A percentile compares a stretch with the other conserved stretches of the same genome.
These are phyloP conservation scores for Phytophthora syringae DNA, from an alignment of 352 stramenopile genomes.

Conservation along the genomic window DNA sequence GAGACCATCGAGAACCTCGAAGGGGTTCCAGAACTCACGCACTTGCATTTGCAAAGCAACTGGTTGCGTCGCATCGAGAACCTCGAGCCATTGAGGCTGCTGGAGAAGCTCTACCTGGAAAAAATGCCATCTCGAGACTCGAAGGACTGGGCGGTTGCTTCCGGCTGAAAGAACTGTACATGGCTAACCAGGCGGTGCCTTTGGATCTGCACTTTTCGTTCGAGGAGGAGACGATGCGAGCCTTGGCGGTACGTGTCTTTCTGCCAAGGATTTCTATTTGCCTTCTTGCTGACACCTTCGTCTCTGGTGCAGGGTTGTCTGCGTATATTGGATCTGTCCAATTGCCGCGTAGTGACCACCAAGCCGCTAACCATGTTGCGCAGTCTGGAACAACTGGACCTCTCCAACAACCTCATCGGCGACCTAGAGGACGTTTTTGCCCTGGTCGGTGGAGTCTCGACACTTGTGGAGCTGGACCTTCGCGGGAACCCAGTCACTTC, in stretches of 20 bases:
- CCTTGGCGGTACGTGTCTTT: slow-evolving; percentile 42
- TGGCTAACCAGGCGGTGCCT: slow-evolving; percentile 64
- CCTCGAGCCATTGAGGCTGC: slow-evolving; percentile 38
- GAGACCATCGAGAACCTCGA: slow-evolving; percentile 61
- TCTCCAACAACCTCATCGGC: slow-evolving; percentile 69
- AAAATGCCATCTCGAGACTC: slow-evolving; percentile 67
- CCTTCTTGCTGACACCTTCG: neutral
- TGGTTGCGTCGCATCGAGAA: slow-evolving; percentile 58
- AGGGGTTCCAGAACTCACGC: slow-evolving; percentile 57
- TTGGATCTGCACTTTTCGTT: slow-evolving; percentile 47
- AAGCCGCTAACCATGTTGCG: slow-evolving; percentile 40
- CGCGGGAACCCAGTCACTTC: slow-evolving; percentile 60
- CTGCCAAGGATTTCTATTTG: neutral
- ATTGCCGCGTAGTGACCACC: slow-evolving; percentile 49
- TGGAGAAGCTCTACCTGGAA: slow-evolving; percentile 83
- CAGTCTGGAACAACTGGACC: slow-evolving; percentile 62
- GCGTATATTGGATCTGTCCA: slow-evolving; percentile 68
- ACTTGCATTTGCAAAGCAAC: slow-evolving; percentile 82
- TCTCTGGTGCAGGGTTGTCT: slow-evolving; percentile 46
- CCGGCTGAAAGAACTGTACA: slow-evolving; percentile 65
- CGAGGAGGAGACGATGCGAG: slow-evolving; percentile 46
- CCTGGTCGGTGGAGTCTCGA: slow-evolving; percentile 51
- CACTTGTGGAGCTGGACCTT: slow-evolving; percentile 69
- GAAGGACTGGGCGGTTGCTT: slow-evolving; percentile 46
- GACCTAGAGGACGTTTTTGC: slow-evolving; percentile 75